Evolutionary conservation across 192 early-diverging fungal species (phyloP).

Genomic region (Coemansia sp.): DNA sequence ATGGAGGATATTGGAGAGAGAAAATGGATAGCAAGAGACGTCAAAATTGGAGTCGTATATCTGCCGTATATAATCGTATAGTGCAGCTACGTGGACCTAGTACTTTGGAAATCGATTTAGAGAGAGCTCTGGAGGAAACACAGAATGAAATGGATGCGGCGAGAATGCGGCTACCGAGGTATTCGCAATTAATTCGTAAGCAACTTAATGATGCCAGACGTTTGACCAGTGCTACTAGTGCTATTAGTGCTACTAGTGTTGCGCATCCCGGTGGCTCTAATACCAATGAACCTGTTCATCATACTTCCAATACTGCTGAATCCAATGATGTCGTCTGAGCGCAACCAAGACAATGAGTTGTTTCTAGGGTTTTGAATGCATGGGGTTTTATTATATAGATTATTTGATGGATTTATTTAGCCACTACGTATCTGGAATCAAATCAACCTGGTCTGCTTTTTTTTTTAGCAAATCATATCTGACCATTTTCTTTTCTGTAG

Average conservation of each 20-base stretch:
- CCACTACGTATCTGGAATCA: too few relatives aligned
- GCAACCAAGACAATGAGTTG: too few relatives aligned
- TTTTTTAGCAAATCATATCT: not conserved
- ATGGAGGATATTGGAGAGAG: slow-evolving; percentile 34
- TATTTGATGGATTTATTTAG: too few relatives aligned
- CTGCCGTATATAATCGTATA: slow-evolving; percentile 31
- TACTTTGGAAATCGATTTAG: slow-evolving; percentile 7
- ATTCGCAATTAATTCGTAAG: slow-evolving; percentile 38
- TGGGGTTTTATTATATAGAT: too few relatives aligned
- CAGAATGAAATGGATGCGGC: slow-evolving; percentile 20
- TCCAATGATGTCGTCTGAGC: too few relatives aligned
- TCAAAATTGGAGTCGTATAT: slow-evolving; percentile 46
- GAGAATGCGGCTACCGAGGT: slow-evolving; percentile 23
- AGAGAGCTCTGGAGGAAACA: slow-evolving; percentile 19
- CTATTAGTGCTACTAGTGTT: too few relatives aligned
- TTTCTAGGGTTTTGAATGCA: too few relatives aligned
- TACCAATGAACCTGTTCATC: too few relatives aligned
- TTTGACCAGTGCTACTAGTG: too few relatives aligned
- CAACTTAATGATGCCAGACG: slow-evolving; percentile 23
- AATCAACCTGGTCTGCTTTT: not conserved
- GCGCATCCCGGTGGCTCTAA: too few relatives aligned
- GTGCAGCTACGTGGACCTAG: slow-evolving; percentile 28
- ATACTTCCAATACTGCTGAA: too few relatives aligned
- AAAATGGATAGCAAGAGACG: slow-evolving; percentile 40
- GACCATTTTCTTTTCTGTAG: too few relatives aligned